Conservation (phyloP, 495 filamentous ascomycete genomes). For the Penicillium paradoxum region DNA sequence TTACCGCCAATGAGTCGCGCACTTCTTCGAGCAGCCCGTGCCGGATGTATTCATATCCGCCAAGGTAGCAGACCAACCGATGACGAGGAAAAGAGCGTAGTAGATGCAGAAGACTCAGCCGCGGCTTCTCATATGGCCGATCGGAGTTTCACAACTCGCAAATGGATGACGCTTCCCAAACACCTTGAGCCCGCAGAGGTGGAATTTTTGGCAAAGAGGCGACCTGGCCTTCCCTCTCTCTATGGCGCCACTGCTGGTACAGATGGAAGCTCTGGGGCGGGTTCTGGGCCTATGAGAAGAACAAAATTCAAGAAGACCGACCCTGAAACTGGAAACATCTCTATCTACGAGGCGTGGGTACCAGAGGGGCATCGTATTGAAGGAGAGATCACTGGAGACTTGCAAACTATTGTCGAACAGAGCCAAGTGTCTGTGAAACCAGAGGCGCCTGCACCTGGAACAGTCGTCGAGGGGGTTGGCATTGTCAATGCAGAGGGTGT, state of each 20-base stretch:
- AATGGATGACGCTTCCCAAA: conserved; percentile 75
- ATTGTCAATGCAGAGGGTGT: conserved; percentile 57
- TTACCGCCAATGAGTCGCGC: conserved; percentile 74
- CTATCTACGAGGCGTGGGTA: conserved; percentile 74
- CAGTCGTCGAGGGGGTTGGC: conserved; percentile 58
- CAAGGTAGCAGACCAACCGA: conserved; percentile 38
- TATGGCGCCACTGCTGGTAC: conserved; percentile 45
- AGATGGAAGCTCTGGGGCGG: conserved; percentile 35
- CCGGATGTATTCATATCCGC: conserved; percentile 60
- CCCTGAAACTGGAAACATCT: conserved; percentile 66
- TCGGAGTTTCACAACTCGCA: conserved; percentile 62
- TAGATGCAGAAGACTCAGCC: conserved; percentile 40
- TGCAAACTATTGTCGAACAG: conserved; percentile 29
- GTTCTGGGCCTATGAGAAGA: conserved; percentile 54
- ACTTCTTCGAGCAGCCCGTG: conserved; percentile 77
- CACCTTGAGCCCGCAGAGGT: conserved; percentile 68
- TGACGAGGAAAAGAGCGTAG: conserved; percentile 48
- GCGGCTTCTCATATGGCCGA: conserved; percentile 30
- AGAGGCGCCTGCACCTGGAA: conserved; percentile 50
- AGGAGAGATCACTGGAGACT: conserved; percentile 66
- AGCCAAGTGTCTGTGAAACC: conserved; percentile 34
- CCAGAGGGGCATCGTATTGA: conserved; percentile 76
- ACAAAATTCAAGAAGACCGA: conserved; percentile 75
- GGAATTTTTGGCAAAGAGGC: conserved; percentile 82
- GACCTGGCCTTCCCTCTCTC: conserved; percentile 63